Evolutionary conservation across 1,284 basidiomycete genomes (phyloP), one percentile per base, ranked within the genome.

Genomic region (Nidula niveotomentosa): DNA sequence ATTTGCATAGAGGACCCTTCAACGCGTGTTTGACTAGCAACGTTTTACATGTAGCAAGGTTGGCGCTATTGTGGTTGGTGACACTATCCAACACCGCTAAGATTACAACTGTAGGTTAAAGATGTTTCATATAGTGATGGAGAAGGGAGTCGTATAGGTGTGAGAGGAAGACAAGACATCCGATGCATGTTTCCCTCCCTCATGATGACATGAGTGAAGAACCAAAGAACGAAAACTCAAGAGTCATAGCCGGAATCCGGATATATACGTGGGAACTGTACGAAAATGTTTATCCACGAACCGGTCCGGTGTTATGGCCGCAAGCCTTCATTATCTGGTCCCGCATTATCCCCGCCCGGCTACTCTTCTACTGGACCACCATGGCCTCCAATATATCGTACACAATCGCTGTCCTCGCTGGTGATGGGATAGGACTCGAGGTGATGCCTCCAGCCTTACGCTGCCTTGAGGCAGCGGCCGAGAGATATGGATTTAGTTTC

Each of bases 381-480:
- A 56, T 58, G 49, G 23, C 39, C 4, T 39, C 39, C 17, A 15
- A 39, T 6, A 66, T 63, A 49, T 62, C 64, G 3, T 76, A 83
- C 67, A 73, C 69, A n/a, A 76, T 83, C 52, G 81, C 81, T 15
- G 77, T 80, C 35, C 76, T 84, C 30, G 75, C 82, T 15, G 82
- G 80, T 17, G 82, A 84, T 65, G 82, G 81, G n/a, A 83, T 83
- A 57, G 81, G 81, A 1, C 67, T 74, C 52, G 81, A 84, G 61
- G 79, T 80, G 8, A 77, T 77, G 70, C 75, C 68, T 33, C 72
- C 76, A 23, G 75, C 74, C 6, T 56, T 74, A 58, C 72, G 67
- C 23, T 78, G 77, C 59, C 62, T 71, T 34, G 66, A 72, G 46
- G 67, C 65, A 48, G 68, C 70, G n/a, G 65, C 68, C 1, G 53